These are phyloP conservation scores for Aureobasidium sp. DNA, from an alignment of 2,329 filamentous ascomycete species.

Conservation along the genomic window DNA sequence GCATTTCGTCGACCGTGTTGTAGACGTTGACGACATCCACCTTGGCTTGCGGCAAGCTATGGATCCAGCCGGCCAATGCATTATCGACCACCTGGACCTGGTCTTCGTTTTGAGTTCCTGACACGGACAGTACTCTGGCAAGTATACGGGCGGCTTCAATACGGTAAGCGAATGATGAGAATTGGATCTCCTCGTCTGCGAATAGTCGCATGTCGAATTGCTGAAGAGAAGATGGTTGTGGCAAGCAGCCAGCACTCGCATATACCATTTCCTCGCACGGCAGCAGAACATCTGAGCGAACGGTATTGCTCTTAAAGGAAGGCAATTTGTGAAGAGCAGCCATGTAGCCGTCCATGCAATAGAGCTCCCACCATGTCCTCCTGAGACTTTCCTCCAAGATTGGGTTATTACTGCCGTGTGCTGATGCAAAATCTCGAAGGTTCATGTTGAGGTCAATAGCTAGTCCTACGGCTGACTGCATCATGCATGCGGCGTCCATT, in stretches of 20 bases:
- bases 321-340: constrained; percentile 70
- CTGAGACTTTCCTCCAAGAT: constrained; percentile 77
- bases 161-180: constrained; percentile 80
- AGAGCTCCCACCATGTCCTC: constrained; percentile 85
- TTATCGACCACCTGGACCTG: constrained; percentile 53
- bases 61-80: constrained; percentile 65
- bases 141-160: constrained; percentile 75
- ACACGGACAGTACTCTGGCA: constrained; percentile 59
- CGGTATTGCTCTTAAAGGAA: constrained; percentile 61
- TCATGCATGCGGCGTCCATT: constrained; percentile 58
- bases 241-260: constrained; percentile 38
- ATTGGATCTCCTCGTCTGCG: constrained; percentile 59
- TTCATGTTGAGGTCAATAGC: constrained; percentile 74
- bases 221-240: constrained; percentile 56
- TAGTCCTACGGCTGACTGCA: constrained; percentile 61
- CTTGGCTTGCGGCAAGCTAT: constrained; percentile 70
- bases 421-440: constrained; percentile 56
- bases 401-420: constrained; percentile 57
- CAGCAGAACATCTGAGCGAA: constrained; percentile 61
- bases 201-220: constrained; percentile 77
- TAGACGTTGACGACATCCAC: constrained; percentile 61
- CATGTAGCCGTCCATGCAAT: constrained; percentile 76
- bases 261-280: constrained; percentile 81
- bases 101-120: constrained; percentile 30
- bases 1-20: constrained; percentile 75